Base-by-base conservation (phyloP, 306 rosid species). In the Glycine tomentella region DNA sequence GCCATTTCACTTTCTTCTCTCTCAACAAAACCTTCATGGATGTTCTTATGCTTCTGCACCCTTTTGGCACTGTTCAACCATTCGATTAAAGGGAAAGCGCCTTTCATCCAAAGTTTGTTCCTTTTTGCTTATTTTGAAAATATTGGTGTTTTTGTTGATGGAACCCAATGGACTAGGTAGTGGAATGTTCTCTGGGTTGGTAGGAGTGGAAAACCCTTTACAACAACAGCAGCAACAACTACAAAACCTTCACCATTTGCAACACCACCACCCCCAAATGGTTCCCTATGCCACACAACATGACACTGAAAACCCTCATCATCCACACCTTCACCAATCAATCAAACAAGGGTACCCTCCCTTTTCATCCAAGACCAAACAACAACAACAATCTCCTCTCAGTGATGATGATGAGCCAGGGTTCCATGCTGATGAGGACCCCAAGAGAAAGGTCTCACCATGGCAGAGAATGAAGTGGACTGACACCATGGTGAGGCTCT, bases 381-480 rank as follows among this genome's bases (percentile, higher is more conserved):
- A 36, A n/a, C 71, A 55, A 2, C 70, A 56, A 50, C 86, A 83
- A 3, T 38, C 44, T 17, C 11, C 80, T 2, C 85, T 82, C 1
- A 95, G 97, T 58, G 99, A 93, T 75, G 98, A 93, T 5, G 98
- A 93, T 6, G 97, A 92, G 8, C 87, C 82, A 5, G 88, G 86
- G 0, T 79, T 87, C 1, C 81, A 76, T 2, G 87, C 75, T 14
- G 94, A 88, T 13, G 93, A 87, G 2, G 93, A 93, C 46, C 90
- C 85, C 51, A 93, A 91, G 83, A 90, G 77, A 86, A 95, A 90
- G n/a, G 74, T 78, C 2, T 90, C 98, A 4, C 98, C 93, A 0
- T 95, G 99, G 99, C 99, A 95, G 81, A 90, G 99, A 82, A 95
- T 95, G 98, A 95, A 91, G 85, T 95, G 99, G 99, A 95, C 98